phyloP scores from a whole-genome alignment of 306 rosid species.

The Quillaja saponaria region DNA sequence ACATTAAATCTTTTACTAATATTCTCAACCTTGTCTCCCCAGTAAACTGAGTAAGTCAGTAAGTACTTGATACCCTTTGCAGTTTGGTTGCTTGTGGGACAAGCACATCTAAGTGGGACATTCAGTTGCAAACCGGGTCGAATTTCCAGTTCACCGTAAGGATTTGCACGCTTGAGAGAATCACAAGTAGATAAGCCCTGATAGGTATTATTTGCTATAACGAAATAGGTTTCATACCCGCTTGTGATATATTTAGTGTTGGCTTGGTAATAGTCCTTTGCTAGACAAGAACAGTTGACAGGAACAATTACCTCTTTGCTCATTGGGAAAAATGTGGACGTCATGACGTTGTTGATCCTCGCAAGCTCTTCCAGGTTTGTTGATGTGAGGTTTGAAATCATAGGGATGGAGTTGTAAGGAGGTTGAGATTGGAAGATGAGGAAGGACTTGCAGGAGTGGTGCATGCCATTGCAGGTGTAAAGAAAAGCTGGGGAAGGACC shows the following conservation, averaged over 20 bases:
- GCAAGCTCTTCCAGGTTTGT: slow-evolving; percentile 49
- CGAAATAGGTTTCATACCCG: slow-evolving; percentile 24
- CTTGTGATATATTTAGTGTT: slow-evolving; percentile 31
- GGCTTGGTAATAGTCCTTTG: slow-evolving; percentile 46
- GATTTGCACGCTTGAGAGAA: slow-evolving; percentile 50
- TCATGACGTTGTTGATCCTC: slow-evolving; percentile 36
- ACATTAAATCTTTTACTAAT: slow-evolving; percentile 51
- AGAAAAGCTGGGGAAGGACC: slow-evolving; percentile 52
- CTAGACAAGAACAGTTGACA: slow-evolving; percentile 50
- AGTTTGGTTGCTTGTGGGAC: slow-evolving; percentile 50
- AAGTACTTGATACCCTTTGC: slow-evolving; percentile 48
- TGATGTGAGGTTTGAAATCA: slow-evolving; percentile 59
- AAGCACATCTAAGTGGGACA: slow-evolving; percentile 78
- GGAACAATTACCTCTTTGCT: slow-evolving; percentile 64
- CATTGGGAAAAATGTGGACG: slow-evolving; percentile 29
- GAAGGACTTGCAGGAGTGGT: slow-evolving; percentile 47
- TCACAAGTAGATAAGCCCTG: slow-evolving; percentile 64
- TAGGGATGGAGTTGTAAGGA: slow-evolving; percentile 39
- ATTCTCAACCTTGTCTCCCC: slow-evolving; percentile 38
- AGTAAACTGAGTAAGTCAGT: slow-evolving; percentile 44
- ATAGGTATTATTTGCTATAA: slow-evolving; percentile 37
- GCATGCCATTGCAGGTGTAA: slow-evolving; percentile 56
- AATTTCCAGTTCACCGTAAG: slow-evolving; percentile 32
- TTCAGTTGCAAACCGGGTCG: slow-evolving; percentile 34
- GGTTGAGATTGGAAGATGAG: slow-evolving; percentile 57